These are phyloP conservation scores for Powellomyces hirtus DNA, from an alignment of 192 early-diverging fungal genomes.

Conservation along the genomic window DNA sequence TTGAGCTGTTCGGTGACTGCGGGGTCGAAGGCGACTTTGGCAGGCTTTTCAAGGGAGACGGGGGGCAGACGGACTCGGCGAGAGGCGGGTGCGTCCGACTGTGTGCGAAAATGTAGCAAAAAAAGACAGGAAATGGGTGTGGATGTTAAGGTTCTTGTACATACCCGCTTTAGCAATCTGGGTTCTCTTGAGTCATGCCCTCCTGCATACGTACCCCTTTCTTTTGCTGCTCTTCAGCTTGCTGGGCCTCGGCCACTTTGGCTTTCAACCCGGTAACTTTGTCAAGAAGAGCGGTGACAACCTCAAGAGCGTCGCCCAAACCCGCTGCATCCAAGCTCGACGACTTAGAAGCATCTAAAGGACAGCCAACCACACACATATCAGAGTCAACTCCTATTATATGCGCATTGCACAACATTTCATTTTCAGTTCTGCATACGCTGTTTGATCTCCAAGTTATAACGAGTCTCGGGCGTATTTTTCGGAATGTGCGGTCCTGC, in stretches of 20 bases:
- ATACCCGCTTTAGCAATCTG: too few species aligned
- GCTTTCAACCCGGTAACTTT: background rate
- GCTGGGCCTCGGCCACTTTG: background rate
- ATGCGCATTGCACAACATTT: background rate
- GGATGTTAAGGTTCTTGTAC: too few species aligned
- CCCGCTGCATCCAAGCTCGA: background rate
- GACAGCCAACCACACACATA: background rate
- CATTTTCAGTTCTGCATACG: background rate
- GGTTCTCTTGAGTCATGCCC: too few species aligned
- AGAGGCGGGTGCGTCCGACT: too few species aligned
- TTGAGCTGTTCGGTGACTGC: conserved; percentile 36
- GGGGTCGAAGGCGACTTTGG: conserved; percentile 12
- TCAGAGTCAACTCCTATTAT: background rate
- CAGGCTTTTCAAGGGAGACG: background rate
- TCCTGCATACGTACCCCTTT: too few species aligned
- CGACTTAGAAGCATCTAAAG: background rate
- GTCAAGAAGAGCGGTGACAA: conserved; percentile 2
- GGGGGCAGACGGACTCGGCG: background rate
- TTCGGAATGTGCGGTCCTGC: conserved; percentile 9
- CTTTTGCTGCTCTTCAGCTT: too few species aligned
- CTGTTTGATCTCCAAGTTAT: background rate
- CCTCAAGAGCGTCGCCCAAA: background rate
- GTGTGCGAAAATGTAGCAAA: too few species aligned
- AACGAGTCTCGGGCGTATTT: conserved; percentile 4
- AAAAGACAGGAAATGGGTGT: too few species aligned